Percentiles rank a stretch among this genome's conserved stretches.
These are phyloP conservation scores for Amoebophrya sp. DNA, from an alignment of 169 alveolate genomes.

Conservation along the genomic window DNA sequence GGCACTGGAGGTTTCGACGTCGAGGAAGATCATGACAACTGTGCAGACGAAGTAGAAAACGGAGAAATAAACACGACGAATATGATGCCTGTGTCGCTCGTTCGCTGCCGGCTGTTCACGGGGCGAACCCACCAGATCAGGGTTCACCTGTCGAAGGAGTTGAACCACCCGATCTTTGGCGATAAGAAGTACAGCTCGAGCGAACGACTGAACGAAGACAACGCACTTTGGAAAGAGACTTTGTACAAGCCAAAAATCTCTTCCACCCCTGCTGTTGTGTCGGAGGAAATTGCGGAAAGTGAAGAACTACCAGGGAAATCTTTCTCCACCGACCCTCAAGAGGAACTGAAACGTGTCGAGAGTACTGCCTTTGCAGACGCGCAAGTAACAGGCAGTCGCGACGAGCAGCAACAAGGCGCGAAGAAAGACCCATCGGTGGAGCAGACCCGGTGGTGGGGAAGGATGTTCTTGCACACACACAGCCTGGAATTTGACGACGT, in stretches of 20 bases:
- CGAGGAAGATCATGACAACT: background rate
- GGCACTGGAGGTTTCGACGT: background rate
- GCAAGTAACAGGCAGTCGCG: too few relatives aligned
- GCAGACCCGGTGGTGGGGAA: background rate
- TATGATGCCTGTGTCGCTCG: background rate
- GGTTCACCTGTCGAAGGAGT: background rate
- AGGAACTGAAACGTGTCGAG: too few relatives aligned
- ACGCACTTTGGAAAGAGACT: too few relatives aligned
- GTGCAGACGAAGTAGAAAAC: background rate
- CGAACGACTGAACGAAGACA: too few relatives aligned
- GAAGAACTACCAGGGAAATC: too few relatives aligned
- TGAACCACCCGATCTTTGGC: background rate
- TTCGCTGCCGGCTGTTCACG: background rate
- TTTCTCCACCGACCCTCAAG: too few relatives aligned
- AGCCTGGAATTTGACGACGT: background rate
- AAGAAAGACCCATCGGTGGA: background rate
- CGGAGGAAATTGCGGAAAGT: too few relatives aligned
- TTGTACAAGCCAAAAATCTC: too few relatives aligned
- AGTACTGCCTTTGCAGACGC: too few relatives aligned
- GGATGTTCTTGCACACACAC: background rate
- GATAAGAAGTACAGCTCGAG: background rate
- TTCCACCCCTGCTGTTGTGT: too few relatives aligned
- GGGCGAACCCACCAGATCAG: background rate
- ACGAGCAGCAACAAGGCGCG: background rate
- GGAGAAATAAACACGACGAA: background rate